Evolutionary conservation across 495 filamentous ascomycete genomes (phyloP).

Genomic region (Trichoderma erinaceum): DNA sequence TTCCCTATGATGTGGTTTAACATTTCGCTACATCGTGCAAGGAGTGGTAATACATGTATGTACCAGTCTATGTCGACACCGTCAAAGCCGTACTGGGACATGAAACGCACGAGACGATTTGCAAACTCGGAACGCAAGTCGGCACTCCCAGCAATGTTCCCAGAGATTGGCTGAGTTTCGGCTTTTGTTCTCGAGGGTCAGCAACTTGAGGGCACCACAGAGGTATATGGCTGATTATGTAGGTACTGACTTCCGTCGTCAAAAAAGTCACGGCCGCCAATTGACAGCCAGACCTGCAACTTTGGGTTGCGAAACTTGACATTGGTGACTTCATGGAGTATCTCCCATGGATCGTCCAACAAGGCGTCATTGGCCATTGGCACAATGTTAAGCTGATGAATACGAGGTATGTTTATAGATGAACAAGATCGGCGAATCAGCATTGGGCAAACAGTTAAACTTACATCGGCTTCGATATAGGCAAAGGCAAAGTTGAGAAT

Average conservation of each 20-base stretch:
- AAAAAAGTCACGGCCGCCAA: constrained; percentile 45
- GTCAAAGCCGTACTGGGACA: constrained; percentile 44
- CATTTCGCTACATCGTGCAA: too few species aligned
- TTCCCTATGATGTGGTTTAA: too few species aligned
- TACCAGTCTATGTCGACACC: constrained; percentile 29
- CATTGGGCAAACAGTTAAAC: neutral
- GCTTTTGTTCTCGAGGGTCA: constrained; percentile 18
- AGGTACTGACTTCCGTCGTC: constrained; percentile 23
- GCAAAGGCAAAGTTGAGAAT: constrained; percentile 28
- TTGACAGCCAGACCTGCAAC: constrained; percentile 30
- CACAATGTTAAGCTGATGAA: constrained; percentile 14
- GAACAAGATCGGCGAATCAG: neutral
- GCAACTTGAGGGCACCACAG: too few species aligned
- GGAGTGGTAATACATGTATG: too few species aligned
- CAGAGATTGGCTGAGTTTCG: constrained; percentile 31
- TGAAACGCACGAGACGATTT: constrained; percentile 35
- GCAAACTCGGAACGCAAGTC: constrained; percentile 37
- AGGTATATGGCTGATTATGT: neutral
- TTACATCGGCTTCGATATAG: constrained; percentile 20
- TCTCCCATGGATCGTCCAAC: neutral
- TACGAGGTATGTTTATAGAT: neutral
- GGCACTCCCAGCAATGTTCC: constrained; percentile 25
- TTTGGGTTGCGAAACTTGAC: constrained; percentile 26
- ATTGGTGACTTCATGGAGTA: constrained; percentile 24
- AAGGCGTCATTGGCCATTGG: constrained; percentile 17